Percentiles rank a stretch among this genome's conserved stretches.
Conservation (phyloP, 768 basidiomycete genomes). For the Boletus rufocinnamomeus region DNA sequence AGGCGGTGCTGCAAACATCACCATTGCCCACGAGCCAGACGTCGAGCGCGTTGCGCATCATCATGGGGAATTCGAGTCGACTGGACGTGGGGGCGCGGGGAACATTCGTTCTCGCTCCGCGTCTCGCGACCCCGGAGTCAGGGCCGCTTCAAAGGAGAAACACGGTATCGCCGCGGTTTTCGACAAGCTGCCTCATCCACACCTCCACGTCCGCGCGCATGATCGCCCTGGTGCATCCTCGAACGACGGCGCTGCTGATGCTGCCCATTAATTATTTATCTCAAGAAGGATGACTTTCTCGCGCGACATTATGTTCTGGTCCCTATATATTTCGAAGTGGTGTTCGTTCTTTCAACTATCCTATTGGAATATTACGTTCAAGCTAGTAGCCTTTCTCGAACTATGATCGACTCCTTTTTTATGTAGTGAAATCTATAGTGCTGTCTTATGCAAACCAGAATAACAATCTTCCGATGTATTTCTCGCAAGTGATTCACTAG, state of each 20-base stretch:
- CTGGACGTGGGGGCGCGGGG: constrained; percentile 63
- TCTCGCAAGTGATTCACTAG: background rate
- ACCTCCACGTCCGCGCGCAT: background rate
- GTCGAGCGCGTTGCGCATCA: constrained; percentile 37
- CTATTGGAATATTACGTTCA: background rate
- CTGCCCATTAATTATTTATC: background rate
- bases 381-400: background rate
- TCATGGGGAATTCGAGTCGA: constrained; percentile 37
- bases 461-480: background rate
- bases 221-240: constrained; percentile 3
- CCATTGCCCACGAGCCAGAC: constrained; percentile 37
- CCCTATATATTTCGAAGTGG: background rate
- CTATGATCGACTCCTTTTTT: background rate
- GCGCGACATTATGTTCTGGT: background rate
- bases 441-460: background rate
- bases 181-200: constrained; percentile 32
- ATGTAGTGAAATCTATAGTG: background rate
- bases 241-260: background rate
- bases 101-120: constrained; percentile 54
- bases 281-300: background rate
- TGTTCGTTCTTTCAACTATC: background rate
- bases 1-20: constrained; percentile 67
- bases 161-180: constrained; percentile 34
- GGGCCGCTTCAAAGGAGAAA: constrained; percentile 32
- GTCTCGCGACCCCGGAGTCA: constrained; percentile 29